A percentile compares a stretch with the other conserved stretches of the same genome.
Conservation (phyloP, 1,139 yeast species). For the Suhomyces atakaporum region DNA sequence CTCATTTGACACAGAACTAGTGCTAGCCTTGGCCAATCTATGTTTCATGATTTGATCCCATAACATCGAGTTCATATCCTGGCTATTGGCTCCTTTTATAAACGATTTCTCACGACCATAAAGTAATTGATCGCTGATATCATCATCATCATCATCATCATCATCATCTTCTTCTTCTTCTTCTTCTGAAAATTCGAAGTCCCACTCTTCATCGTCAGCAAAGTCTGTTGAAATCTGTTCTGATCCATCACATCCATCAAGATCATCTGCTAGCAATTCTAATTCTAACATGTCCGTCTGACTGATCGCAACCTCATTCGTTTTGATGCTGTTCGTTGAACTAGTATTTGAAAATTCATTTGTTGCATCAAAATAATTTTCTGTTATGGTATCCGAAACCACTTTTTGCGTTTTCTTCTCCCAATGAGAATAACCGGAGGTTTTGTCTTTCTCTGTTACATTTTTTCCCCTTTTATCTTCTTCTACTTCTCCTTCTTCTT, state of each 20-base stretch:
- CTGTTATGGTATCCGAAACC: conserved; percentile 18
- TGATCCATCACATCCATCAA: conserved; percentile 37
- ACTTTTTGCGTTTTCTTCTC: conserved; percentile 14
- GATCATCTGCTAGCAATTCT: conserved; percentile 54
- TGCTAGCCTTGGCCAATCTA: neutral
- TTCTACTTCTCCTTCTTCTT: conserved; percentile 2
- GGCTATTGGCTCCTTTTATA: conserved; percentile 16
- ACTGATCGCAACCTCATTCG: conserved; percentile 18
- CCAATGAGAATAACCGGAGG: conserved; percentile 10
- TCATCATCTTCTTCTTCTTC: conserved; percentile 14
- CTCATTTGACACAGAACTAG: neutral
- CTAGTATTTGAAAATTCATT: conserved; percentile 1
- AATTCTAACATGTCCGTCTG: conserved; percentile 36
- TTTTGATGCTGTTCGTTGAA: conserved; percentile 11
- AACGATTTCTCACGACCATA: conserved; percentile 22
- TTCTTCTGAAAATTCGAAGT: conserved; percentile 26
- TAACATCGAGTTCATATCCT: conserved; percentile 24
- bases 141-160: conserved; percentile 21
- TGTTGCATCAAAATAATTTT: conserved; percentile 15
- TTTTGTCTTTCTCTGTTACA: neutral
- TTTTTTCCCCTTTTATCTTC: conserved; percentile 13
- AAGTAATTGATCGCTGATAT: conserved; percentile 28
- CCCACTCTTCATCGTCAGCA: conserved; percentile 45
- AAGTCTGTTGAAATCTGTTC: conserved; percentile 31
- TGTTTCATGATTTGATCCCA: conserved; percentile 32